Conservation (phyloP, 441 rosid species). For the Pelargonium australe region DNA sequence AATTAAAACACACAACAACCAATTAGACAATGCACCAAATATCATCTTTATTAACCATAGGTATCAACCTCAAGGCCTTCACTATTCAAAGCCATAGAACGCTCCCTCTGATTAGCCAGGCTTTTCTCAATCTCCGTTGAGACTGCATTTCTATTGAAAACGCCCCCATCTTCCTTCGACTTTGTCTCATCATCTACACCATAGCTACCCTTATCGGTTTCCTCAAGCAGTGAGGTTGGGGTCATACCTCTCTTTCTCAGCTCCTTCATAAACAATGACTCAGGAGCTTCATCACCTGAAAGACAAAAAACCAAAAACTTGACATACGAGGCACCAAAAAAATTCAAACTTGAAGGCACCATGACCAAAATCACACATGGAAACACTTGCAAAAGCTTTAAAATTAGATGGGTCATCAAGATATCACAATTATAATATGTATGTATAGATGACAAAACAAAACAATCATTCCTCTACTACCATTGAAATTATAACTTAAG, state of each 20-base stretch:
- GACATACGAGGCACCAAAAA: background rate
- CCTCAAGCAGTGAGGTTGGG: conserved; percentile 81
- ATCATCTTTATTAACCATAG: background rate
- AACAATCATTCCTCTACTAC: too few relatives aligned
- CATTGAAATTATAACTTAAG: too few relatives aligned
- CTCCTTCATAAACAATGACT: conserved; percentile 90
- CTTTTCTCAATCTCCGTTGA: conserved; percentile 59
- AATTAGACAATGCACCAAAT: too few relatives aligned
- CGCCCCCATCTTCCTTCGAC: conserved; percentile 36
- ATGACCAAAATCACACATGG: background rate
- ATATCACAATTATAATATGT: background rate
- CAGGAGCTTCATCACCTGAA: conserved; percentile 87
- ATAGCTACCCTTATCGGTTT: conserved; percentile 30
- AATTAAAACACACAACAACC: background rate
- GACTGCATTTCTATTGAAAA: conserved; percentile 48
- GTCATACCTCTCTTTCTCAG: conserved; percentile 86
- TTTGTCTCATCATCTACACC: conserved; percentile 49
- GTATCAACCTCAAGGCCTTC: conserved; percentile 89
- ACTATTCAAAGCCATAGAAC: conserved; percentile 77
- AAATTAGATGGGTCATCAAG: background rate
- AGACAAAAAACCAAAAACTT: conserved; percentile 1
- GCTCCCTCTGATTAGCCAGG: conserved; percentile 74
- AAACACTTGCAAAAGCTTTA: background rate
- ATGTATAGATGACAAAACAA: background rate
- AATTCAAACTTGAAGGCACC: background rate